A percentile compares a stretch with the other conserved stretches of the same genome.
Conservation (phyloP, 345 rosid genomes). For the Citrus glauca region DNA sequence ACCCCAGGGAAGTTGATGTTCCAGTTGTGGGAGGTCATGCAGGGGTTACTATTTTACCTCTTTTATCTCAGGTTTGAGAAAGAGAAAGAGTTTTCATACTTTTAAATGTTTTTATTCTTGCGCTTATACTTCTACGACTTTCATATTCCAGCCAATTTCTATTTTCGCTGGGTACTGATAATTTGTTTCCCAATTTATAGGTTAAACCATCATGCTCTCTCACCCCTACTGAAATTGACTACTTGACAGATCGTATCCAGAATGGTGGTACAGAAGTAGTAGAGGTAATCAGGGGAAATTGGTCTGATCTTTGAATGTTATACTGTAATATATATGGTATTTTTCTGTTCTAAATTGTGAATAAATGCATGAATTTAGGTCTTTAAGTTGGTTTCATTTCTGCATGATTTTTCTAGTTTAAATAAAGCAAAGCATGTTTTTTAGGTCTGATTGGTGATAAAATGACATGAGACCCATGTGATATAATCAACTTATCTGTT, state of each 20-base stretch:
- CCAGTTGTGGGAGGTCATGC: conserved; percentile 92
- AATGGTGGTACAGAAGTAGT: conserved; percentile 99
- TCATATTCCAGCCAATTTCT: background rate
- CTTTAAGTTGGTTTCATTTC: background rate
- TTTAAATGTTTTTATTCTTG: background rate
- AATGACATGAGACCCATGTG: background rate
- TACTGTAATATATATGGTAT: background rate
- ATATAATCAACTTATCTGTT: background rate
- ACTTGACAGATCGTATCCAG: conserved; percentile 88
- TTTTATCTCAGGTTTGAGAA: conserved; percentile 67
- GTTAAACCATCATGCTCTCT: conserved; percentile 82
- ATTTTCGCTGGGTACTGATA: background rate
- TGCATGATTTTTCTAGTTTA: background rate
- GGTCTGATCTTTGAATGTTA: background rate
- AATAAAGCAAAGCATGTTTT: background rate
- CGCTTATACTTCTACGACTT: background rate
- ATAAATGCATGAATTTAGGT: background rate
- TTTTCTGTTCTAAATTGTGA: background rate
- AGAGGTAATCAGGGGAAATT: conserved; percentile 45
- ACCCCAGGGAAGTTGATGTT: conserved; percentile 70
- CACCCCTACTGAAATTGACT: conserved; percentile 71
- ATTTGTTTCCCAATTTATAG: conserved; percentile 30
- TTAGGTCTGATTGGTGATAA: background rate
- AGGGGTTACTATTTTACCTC: conserved; percentile 73
- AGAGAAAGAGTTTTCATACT: background rate